These are phyloP conservation scores for Penicillium palitans DNA, from an alignment of 2,329 filamentous ascomycete species.

Conservation along the genomic window DNA sequence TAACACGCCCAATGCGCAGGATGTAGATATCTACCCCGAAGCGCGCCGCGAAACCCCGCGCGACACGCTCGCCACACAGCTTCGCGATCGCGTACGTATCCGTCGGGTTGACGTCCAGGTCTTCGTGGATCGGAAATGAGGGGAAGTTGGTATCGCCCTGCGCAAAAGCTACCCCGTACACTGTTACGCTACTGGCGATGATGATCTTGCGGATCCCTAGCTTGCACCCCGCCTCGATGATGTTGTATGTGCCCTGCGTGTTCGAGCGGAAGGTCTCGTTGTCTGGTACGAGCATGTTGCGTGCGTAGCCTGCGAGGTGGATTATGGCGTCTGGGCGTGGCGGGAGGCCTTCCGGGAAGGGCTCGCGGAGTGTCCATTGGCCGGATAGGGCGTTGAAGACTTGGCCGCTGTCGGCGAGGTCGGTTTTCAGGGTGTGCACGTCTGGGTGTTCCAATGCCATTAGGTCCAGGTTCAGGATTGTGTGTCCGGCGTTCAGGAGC, in stretches of 20 bases:
- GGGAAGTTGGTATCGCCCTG: constrained; percentile 59
- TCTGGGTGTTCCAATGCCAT: constrained; percentile 40
- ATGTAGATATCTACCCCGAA: constrained; percentile 61
- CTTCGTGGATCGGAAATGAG: constrained; percentile 61
- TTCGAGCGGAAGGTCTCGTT: constrained; percentile 61
- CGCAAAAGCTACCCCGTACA: constrained; percentile 64
- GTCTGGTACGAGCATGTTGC: constrained; percentile 63
- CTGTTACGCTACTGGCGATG: constrained; percentile 60
- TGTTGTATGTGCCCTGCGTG: constrained; percentile 59
- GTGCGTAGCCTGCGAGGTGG: constrained; percentile 60
- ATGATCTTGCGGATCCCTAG: constrained; percentile 63
- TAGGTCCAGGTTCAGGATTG: constrained; percentile 58
- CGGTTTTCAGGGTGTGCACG: constrained; percentile 58
- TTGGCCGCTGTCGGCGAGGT: constrained; percentile 57
- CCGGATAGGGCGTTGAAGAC: constrained; percentile 58
- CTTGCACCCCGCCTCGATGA: constrained; percentile 63
- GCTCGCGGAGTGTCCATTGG: constrained; percentile 54
- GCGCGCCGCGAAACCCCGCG: constrained; percentile 56
- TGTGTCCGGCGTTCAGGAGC: constrained; percentile 52
- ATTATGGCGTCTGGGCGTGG: constrained; percentile 59
- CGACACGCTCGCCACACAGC: constrained; percentile 59
- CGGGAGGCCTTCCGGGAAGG: constrained; percentile 39
- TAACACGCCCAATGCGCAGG: constrained; percentile 62
- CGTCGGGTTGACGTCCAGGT: constrained; percentile 61
- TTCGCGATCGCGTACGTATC: constrained; percentile 64